Base-by-base conservation (phyloP, 148 eudicot species). In the Silene conica region DNA sequence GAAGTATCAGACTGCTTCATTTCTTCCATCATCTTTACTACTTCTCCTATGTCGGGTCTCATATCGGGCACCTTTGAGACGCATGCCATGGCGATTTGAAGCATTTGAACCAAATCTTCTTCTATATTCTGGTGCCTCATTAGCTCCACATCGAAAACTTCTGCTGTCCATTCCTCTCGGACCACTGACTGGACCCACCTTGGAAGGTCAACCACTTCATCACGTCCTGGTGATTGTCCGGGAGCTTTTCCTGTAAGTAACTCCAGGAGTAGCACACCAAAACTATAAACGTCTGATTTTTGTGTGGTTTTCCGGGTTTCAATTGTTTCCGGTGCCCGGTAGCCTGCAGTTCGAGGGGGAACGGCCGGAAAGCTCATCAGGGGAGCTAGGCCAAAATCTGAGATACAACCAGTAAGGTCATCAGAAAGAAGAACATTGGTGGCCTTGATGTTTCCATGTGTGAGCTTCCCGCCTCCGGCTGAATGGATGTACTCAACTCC, bases 141-240 rank as follows among this genome's bases (percentile, higher is more conserved):
- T 61, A 95, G 80, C 76, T 88, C 93, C 8, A 80, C 84, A 63
- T 95, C 98, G 50, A 95, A 95, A 11, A 92, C 97, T 83, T 92
- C 98, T 6, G 97, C 96, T 0, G 98, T 91, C 98, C 98, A 94
- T 75, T 94, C 98, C 73, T 94, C 98, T 71, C 96, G 82, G 15
- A 91, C 98, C 6, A 94, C 97, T 1, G 98, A 94, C 64, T 91
- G 98, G 34, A 94, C 98, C 98, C 98, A 94, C 48, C 86, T 75
- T 0, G 96, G 97, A 56, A 94, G 86, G 76, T 94, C 98, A 14
- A 86, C 79, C 73, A 83, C 90, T 8, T 91, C 97, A 71, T 94
- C 98, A 7, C 87, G 85, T 0, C 92, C 96, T 0, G 84, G 78
- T 76, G 89, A 82, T 79, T 85, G 89, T 48, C 87, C 82, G 0